Conservation (phyloP, 2,329 filamentous ascomycete species). For the Biscogniauxia mediterranea region DNA sequence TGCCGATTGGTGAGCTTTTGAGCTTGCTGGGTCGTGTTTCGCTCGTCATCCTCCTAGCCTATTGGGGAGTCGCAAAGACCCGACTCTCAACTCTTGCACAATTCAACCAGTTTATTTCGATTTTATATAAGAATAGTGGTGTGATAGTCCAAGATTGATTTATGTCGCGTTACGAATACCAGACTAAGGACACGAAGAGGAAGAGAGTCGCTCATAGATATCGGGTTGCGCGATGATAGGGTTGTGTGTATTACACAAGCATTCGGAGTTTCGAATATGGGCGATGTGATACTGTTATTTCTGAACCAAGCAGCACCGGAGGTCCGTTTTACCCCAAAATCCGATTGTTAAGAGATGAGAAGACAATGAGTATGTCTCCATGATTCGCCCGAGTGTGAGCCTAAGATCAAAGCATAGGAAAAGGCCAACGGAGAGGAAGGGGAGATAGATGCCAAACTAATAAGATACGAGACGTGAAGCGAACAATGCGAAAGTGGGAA, state of each 20-base stretch:
- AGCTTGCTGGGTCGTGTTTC: slow-evolving; percentile 16
- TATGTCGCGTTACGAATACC: neutral
- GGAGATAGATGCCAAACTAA: neutral
- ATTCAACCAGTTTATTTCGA: neutral
- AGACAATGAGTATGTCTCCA: neutral
- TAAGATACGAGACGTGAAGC: slow-evolving; percentile 1
- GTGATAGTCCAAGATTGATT: neutral
- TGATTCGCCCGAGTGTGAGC: neutral
- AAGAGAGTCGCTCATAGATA: neutral
- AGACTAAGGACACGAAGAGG: neutral
- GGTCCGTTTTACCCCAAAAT: neutral
- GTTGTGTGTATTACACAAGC: neutral
- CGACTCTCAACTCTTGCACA: neutral
- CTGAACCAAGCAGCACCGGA: neutral
- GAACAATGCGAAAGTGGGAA: slow-evolving; percentile 15
- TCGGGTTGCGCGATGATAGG: neutral
- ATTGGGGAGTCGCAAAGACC: neutral
- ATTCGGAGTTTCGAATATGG: too few relatives aligned
- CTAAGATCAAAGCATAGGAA: neutral
- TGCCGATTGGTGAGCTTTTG: slow-evolving; percentile 20
- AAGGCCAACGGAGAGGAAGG: neutral
- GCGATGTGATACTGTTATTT: neutral
- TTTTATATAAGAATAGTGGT: neutral
- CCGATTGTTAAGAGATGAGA: neutral
- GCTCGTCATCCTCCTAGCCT: slow-evolving; percentile 23